A percentile compares a stretch with the other conserved stretches of the same genome.
These are phyloP conservation scores for Ballota nigra DNA, from an alignment of 257 asterid species.

Conservation along the genomic window DNA sequence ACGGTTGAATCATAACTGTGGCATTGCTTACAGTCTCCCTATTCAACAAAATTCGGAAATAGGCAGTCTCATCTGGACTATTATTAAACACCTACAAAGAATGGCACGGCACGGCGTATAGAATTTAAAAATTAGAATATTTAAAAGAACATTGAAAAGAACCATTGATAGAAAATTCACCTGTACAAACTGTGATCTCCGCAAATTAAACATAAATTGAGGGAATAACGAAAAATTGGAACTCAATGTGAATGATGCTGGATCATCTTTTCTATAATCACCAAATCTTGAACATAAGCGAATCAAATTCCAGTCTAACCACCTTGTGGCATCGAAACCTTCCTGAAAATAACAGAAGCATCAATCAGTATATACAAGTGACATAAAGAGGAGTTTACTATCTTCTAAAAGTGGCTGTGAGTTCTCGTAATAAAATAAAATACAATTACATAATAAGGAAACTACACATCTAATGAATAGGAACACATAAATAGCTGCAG, in stretches of 20 bases:
- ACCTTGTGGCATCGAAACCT: slow-evolving; percentile 86
- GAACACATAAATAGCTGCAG: neutral
- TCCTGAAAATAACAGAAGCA: slow-evolving; percentile 51
- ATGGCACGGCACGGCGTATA: neutral
- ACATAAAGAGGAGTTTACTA: neutral
- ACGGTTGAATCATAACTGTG: slow-evolving; percentile 96
- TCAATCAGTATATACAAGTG: neutral
- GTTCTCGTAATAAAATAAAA: too few species aligned
- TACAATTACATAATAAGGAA: neutral
- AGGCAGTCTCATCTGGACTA: slow-evolving; percentile 98
- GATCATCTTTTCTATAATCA: slow-evolving; percentile 93
- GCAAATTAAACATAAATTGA: slow-evolving; percentile 91
- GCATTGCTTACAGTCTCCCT: slow-evolving; percentile 89
- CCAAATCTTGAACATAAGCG: slow-evolving; percentile 95
- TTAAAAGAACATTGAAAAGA: neutral
- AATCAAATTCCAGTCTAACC: slow-evolving; percentile 93
- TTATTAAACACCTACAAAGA: slow-evolving; percentile 76
- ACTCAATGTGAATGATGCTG: slow-evolving; percentile 76
- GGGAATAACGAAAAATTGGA: slow-evolving; percentile 83
- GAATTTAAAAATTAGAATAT: neutral
- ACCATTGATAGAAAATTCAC: slow-evolving; percentile 28
- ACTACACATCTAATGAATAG: neutral
- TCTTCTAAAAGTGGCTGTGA: neutral
- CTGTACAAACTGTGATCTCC: slow-evolving; percentile 96
- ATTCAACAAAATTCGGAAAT: slow-evolving; percentile 85